phyloP scores from a whole-genome alignment of 139 green algal species.

The Haematococcus lacustris region DNA sequence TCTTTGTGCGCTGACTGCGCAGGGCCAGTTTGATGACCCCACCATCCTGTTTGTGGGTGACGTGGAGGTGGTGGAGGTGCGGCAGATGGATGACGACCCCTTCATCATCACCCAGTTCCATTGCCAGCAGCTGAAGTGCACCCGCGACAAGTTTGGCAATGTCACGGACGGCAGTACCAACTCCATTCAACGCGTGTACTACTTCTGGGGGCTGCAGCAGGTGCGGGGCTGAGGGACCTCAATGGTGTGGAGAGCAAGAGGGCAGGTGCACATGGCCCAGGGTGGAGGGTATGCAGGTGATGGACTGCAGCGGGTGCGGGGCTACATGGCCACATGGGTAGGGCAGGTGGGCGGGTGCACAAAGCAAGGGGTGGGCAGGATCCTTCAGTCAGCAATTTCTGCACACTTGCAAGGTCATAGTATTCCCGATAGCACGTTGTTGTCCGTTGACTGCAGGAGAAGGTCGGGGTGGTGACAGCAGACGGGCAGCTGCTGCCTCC shows the following conservation, averaged over 20 bases:
- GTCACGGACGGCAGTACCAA: constrained; percentile 78
- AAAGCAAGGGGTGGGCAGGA: neutral
- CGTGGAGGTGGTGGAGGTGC: constrained; percentile 72
- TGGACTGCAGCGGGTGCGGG: neutral
- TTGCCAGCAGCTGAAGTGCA: constrained; percentile 84
- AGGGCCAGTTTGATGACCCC: constrained; percentile 66
- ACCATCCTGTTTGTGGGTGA: constrained; percentile 90
- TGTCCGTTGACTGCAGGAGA: constrained; percentile 37
- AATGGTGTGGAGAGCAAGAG: too few species aligned
- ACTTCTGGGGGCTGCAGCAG: constrained; percentile 74
- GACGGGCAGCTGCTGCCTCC: constrained; percentile 70
- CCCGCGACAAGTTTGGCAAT: constrained; percentile 85
- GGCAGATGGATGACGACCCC: constrained; percentile 68
- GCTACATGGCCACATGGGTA: neutral
- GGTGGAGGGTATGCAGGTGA: neutral
- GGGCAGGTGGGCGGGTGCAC: neutral
- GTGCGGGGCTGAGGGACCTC: neutral
- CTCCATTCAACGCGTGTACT: constrained; percentile 66
- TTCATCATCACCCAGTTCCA: constrained; percentile 77
- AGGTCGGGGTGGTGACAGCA: constrained; percentile 48
- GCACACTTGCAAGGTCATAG: neutral
- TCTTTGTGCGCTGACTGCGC: too few species aligned
- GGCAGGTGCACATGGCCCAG: neutral
- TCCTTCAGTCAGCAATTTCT: neutral
- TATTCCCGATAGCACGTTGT: neutral